These are phyloP conservation scores for Penicillium sp. DNA, from an alignment of 2,329 filamentous ascomycete genomes.

Conservation along the genomic window DNA sequence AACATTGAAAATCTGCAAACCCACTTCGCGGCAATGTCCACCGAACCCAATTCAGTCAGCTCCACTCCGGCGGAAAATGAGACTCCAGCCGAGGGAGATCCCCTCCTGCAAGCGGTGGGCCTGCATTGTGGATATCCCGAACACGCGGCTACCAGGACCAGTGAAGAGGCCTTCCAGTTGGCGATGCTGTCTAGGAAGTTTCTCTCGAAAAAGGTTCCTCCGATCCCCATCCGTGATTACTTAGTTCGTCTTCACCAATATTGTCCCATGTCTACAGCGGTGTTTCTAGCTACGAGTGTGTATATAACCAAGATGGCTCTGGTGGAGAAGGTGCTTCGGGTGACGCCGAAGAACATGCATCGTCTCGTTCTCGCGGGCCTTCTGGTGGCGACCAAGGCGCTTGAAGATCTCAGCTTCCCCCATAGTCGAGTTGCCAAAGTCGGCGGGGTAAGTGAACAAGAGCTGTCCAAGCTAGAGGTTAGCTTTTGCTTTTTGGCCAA, in stretches of 20 bases:
- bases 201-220: slow-evolving; percentile 83
- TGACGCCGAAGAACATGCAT: slow-evolving; percentile 83
- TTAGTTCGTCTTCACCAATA: slow-evolving; percentile 82
- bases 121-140: slow-evolving; percentile 37
- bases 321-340: slow-evolving; percentile 72
- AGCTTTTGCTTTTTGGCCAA: slow-evolving; percentile 85
- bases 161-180: slow-evolving; percentile 75
- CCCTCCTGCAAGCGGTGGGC: slow-evolving; percentile 28
- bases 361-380: slow-evolving; percentile 80
- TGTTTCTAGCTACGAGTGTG: slow-evolving; percentile 83
- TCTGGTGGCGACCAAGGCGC: slow-evolving; percentile 85
- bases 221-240: slow-evolving; percentile 81
- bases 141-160: slow-evolving; percentile 62
- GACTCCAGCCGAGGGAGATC: slow-evolving; percentile 23
- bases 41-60: slow-evolving; percentile 47
- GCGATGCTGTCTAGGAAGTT: slow-evolving; percentile 88
- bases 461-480: slow-evolving; percentile 83
- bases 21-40: slow-evolving; percentile 57
- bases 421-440: slow-evolving; percentile 83
- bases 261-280: slow-evolving; percentile 90
- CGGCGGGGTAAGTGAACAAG: slow-evolving; percentile 78
- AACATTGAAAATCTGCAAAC: slow-evolving; percentile 61
- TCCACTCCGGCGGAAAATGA: slow-evolving; percentile 34
- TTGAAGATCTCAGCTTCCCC: slow-evolving; percentile 89
- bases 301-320: slow-evolving; percentile 85